Evolutionary conservation across 1,284 basidiomycete species (phyloP).

Genomic region (Malassezia cuniculi): DNA sequence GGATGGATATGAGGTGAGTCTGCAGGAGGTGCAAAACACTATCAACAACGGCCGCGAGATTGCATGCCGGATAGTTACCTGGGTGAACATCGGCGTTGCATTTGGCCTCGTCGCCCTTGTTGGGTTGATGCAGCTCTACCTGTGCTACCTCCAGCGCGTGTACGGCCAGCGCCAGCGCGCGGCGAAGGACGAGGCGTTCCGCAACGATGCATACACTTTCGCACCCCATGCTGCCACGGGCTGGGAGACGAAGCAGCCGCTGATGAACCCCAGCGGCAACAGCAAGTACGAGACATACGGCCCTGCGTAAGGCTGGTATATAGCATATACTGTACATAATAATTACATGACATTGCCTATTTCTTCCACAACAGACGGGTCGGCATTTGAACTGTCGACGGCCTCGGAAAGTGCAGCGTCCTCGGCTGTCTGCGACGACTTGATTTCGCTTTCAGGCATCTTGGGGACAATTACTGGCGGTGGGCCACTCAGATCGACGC

Average conservation of each 20-base stretch:
- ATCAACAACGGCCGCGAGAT: slow-evolving; percentile 9
- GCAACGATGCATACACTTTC: slow-evolving; percentile 3
- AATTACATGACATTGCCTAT: background rate
- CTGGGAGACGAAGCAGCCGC: background rate
- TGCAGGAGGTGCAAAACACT: slow-evolving; percentile 7
- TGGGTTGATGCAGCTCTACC: slow-evolving; percentile 42
- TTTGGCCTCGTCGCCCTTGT: slow-evolving; percentile 31
- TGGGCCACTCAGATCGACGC: slow-evolving; percentile 40
- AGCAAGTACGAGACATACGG: too few species aligned
- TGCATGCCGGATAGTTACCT: slow-evolving; percentile 36
- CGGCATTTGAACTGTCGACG: too few species aligned
- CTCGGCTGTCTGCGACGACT: too few species aligned
- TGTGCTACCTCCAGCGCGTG: slow-evolving; percentile 32
- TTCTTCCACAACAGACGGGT: background rate
- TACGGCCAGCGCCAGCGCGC: slow-evolving; percentile 34
- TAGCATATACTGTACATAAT: background rate
- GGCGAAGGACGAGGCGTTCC: slow-evolving; percentile 17
- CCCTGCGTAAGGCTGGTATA: background rate
- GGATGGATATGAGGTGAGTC: slow-evolving; percentile 6
- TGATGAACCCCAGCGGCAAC: too few species aligned
- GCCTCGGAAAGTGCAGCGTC: too few species aligned
- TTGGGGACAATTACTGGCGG: slow-evolving; percentile 26
- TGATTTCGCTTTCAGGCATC: background rate
- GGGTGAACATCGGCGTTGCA: slow-evolving; percentile 41
- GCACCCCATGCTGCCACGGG: background rate